Percentiles rank a stretch among this genome's conserved stretches.
phyloP scores from a whole-genome alignment of 2,329 filamentous ascomycete species.

The Trichoderma harzianum region DNA sequence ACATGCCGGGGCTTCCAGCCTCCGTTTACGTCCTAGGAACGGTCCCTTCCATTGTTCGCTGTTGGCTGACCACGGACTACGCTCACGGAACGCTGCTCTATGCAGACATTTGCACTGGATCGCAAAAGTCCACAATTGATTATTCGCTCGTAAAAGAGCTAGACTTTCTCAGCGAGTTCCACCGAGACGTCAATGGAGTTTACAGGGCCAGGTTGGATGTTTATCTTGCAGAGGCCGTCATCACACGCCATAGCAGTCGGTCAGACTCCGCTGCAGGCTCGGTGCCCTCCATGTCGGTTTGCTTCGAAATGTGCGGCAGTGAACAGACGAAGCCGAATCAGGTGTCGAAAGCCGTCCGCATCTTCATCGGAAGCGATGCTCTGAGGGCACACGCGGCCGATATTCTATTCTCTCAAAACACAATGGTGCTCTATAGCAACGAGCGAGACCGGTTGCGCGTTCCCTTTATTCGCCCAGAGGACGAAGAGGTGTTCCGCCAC shows the following conservation, averaged over 20 bases:
- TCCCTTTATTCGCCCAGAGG: constrained; percentile 87
- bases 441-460: constrained; percentile 84
- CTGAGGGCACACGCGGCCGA: constrained; percentile 85
- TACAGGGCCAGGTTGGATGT: constrained; percentile 73
- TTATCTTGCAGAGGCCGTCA: constrained; percentile 86
- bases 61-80: constrained; percentile 89
- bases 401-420: constrained; percentile 86
- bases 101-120: constrained; percentile 87
- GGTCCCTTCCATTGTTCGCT: constrained; percentile 90
- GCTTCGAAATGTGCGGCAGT: constrained; percentile 69
- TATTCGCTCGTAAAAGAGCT: constrained; percentile 71
- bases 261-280: constrained; percentile 64
- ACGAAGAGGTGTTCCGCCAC: constrained; percentile 75
- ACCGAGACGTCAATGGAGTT: constrained; percentile 61
- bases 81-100: constrained; percentile 87
- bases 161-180: constrained; percentile 63
- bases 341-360: constrained; percentile 65
- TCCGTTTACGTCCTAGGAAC: constrained; percentile 82
- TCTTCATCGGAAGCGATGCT: constrained; percentile 87
- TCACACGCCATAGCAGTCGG: constrained; percentile 70
- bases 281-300: constrained; percentile 75
- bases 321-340: constrained; percentile 40
- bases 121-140: constrained; percentile 81
- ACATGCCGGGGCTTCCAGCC: constrained; percentile 72
- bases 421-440: constrained; percentile 81